Evolutionary conservation across 352 stramenopile genomes (phyloP).

Genomic region (Halophytophthora batemanensis): DNA sequence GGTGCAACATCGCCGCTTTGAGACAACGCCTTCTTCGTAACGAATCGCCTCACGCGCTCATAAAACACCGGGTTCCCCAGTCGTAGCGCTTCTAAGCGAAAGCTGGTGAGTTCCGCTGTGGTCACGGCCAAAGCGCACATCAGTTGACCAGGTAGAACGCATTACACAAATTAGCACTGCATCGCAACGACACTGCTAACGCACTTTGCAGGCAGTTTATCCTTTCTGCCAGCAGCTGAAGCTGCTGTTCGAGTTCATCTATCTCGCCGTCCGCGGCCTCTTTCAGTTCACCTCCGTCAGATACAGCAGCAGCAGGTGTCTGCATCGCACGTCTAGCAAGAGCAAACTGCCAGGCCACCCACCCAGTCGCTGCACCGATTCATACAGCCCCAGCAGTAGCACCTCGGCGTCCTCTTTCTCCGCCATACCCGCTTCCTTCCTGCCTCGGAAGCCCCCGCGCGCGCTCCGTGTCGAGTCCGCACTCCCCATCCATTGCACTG

Average conservation of each 20-base stretch:
- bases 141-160: neutral
- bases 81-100: constrained; percentile 13
- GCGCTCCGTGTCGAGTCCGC: neutral
- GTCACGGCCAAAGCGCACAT: neutral
- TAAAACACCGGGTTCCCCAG: constrained; percentile 12
- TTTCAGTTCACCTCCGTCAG: neutral
- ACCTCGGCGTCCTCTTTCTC: neutral
- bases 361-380: neutral
- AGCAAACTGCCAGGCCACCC: neutral
- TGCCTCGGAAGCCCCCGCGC: neutral
- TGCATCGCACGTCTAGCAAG: neutral
- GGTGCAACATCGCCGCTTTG: neutral
- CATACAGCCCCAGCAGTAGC: neutral
- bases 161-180: neutral
- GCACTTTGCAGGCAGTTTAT: neutral
- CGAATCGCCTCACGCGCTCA: constrained; percentile 10
- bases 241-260: neutral
- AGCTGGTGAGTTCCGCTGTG: constrained; percentile 8
- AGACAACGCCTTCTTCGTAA: neutral
- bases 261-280: neutral
- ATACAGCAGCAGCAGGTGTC: neutral
- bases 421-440: neutral
- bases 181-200: neutral
- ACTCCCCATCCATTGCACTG: too few relatives aligned
- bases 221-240: neutral